A percentile compares a stretch with the other conserved stretches of the same genome.
Conservation (phyloP, 2,329 filamentous ascomycete species). For the Cercospora sp. region DNA sequence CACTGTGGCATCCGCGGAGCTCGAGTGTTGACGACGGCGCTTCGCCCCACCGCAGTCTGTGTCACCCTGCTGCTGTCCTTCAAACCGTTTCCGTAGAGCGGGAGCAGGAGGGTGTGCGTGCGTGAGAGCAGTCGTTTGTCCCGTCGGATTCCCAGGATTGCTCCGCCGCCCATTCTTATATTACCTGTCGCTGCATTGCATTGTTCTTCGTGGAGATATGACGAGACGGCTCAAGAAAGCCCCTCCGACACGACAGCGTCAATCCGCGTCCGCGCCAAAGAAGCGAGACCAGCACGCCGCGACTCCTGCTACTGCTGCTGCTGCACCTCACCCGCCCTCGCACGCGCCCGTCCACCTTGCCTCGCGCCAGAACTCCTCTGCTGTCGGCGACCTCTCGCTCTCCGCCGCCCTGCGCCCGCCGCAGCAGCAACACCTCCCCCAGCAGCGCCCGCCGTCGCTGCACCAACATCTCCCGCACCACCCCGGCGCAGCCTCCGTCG, state of each 20-base stretch:
- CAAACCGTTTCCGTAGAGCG: slow-evolving; percentile 2
- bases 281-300: slow-evolving; percentile 7
- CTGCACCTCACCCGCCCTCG: background rate
- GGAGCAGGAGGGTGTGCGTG: background rate
- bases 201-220: slow-evolving; percentile 5
- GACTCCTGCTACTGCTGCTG: background rate
- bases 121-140: slow-evolving; percentile 3
- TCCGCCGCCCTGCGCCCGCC: background rate
- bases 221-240: slow-evolving; percentile 4
- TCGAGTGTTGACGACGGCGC: background rate
- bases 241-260: background rate
- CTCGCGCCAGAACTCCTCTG: background rate
- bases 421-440: slow-evolving; percentile 1
- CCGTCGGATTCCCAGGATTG: slow-evolving; percentile 2
- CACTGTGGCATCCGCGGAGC: background rate
- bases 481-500: slow-evolving; percentile 4
- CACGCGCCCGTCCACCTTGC: slow-evolving; percentile 1
- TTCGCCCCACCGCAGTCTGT: background rate
- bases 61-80: background rate
- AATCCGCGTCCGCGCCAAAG: background rate
- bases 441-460: background rate
- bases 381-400: slow-evolving; percentile 1
- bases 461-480: slow-evolving; percentile 2
- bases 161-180: slow-evolving; percentile 5
- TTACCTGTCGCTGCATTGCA: slow-evolving; percentile 4